Base-by-base conservation (phyloP, 1,139 yeast genomes). In the Geotrichum australiense region DNA sequence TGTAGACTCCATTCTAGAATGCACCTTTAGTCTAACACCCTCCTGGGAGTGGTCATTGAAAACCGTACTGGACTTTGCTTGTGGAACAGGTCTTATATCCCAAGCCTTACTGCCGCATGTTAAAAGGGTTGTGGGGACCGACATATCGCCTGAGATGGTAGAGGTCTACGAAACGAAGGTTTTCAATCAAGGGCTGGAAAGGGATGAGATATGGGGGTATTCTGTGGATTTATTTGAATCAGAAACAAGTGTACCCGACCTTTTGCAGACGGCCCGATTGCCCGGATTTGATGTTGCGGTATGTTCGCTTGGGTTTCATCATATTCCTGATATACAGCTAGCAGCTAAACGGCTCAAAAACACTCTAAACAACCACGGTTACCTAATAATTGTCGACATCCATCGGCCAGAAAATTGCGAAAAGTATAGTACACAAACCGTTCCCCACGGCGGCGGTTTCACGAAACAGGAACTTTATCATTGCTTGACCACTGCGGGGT, bases 1-100 rank as follows among this genome's bases (percentile, higher is more conserved):
- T n/a, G n/a, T n/a, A n/a, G n/a, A n/a, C n/a, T n/a, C n/a, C 16
- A 40, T 50, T 21, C 41, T 48, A 3, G 39, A 41, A 37, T 42
- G 12, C n/a, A 23, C 7, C 25, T 23, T 12, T n/a, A 11, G 11
- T 23, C 11, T 23, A 7, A 23, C 25, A 23, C 10, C 11, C 25
- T 23, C 25, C 7, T 7, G 16, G 32, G 12, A 14, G 32, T 15
- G 10, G 6, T 5, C 32, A 29, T 10, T 15, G 32, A 12, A 6
- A 14, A 16, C 7, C 6, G 53, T 57, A 11, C 48, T 59, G 4
- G 63, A 59, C 37, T 56, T 59, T 49, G 63, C 58, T 5, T 57
- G 63, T 34, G 63, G 63, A 1, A 51, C 58, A 1, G 62, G 61
- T 1, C 40, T 53, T 19, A 41, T 57, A n/a, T 47, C 55, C 23